Conservation (phyloP, 495 filamentous ascomycete genomes). For the Penicillium fimorum region DNA sequence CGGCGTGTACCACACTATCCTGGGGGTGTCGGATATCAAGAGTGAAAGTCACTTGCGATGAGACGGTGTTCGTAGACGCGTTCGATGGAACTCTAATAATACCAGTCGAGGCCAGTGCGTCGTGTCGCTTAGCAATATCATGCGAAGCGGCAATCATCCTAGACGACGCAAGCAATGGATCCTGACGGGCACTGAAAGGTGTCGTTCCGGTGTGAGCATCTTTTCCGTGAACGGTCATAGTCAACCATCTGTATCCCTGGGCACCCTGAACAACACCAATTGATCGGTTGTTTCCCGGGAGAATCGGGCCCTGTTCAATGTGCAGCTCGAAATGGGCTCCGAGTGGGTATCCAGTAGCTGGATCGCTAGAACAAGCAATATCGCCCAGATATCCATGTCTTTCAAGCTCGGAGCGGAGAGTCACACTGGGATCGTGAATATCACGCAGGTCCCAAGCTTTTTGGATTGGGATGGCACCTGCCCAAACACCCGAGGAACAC, state of each 20-base stretch:
- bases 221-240: slow-evolving; percentile 56
- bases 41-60: slow-evolving; percentile 62
- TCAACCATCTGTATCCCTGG: slow-evolving; percentile 61
- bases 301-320: slow-evolving; percentile 74
- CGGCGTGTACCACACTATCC: slow-evolving; percentile 51
- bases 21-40: slow-evolving; percentile 65
- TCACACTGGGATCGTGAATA: slow-evolving; percentile 54
- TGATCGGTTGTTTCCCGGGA: slow-evolving; percentile 54
- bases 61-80: slow-evolving; percentile 69
- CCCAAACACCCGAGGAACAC: slow-evolving; percentile 73
- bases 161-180: slow-evolving; percentile 62
- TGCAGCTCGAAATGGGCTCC: slow-evolving; percentile 78
- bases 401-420: slow-evolving; percentile 53
- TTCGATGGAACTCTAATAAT: slow-evolving; percentile 57
- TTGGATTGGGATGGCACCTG: slow-evolving; percentile 58
- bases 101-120: slow-evolving; percentile 63
- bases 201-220: slow-evolving; percentile 77
- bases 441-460: slow-evolving; percentile 57
- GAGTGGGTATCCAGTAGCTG: slow-evolving; percentile 38
- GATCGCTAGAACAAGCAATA: slow-evolving; percentile 39
- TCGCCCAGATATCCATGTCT: slow-evolving; percentile 66
- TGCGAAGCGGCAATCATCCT: slow-evolving; percentile 65
- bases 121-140: slow-evolving; percentile 50
- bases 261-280: slow-evolving; percentile 69
- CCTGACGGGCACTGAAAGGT: slow-evolving; percentile 48